Base-by-base conservation (phyloP, 2,329 filamentous ascomycete genomes). In the Aureobasidium namibiae region DNA sequence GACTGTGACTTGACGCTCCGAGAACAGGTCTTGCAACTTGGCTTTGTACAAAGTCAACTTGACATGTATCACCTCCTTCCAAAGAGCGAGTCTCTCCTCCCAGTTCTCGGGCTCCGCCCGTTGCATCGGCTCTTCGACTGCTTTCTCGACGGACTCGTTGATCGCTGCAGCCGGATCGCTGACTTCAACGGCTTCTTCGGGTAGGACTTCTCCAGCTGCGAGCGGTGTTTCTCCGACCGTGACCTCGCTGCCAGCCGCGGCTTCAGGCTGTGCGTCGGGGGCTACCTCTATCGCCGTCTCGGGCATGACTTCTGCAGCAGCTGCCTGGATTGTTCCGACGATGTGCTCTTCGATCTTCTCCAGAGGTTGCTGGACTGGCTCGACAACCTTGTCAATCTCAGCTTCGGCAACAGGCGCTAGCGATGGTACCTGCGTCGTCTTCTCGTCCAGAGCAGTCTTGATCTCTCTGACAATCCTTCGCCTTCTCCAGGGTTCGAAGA, bases 401-500 rank as follows among this genome's bases (percentile, higher is more conserved):
- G 24, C 36, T 26, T 42, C 54, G 34, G 21, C 38, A 24, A 46
- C 38, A 24, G 52, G 18, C 18, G 57, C 59, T 21, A 54, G 21
- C 6, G 60, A 18, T 14, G 42, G 54, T 18, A 62, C 42, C 36
- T 56, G 76, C 46, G 80, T 75, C 39, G 83, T 80, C 74, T 87
- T 84, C 71, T 90, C 87, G 67, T 89, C 87, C 56, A 89, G 71
- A 2, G 85, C 84, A 65, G 82, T 80, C 63, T 81, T 79, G 60
- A 91, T 87, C 72, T 91, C 92, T 65, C 81, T 84, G 60, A 97
- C 90, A 62, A 99, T 82, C 67, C 90, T 80, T 68, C 78, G 80
- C 66, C 94, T 80, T 66, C 91, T 85, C 90, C 92, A 97, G 4
- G 94, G 94, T 79, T 99, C 92, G 62, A 96, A 87, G 21, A 94